These are phyloP conservation scores for Starmerella kuoi DNA, from an alignment of 805 yeast species.

Conservation along the genomic window DNA sequence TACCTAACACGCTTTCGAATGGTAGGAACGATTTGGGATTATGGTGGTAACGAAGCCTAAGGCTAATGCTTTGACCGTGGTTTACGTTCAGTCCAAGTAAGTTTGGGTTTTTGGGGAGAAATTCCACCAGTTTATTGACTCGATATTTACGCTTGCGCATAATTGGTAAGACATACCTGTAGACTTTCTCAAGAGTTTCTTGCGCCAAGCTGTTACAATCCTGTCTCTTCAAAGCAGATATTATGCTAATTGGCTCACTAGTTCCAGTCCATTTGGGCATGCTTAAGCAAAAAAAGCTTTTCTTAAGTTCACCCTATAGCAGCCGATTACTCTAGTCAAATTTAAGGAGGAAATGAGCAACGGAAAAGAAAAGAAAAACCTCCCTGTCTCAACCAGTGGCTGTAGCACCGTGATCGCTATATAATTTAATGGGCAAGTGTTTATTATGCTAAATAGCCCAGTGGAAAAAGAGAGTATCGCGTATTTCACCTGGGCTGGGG, in stretches of 20 bases:
- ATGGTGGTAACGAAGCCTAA: conserved; percentile 52
- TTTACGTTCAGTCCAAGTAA: conserved; percentile 77
- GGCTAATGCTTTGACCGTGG: conserved; percentile 55
- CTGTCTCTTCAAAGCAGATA: conserved; percentile 38
- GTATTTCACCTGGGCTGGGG: too few relatives aligned
- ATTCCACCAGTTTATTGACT: conserved; percentile 62
- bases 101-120: conserved; percentile 56
- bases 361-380: too few relatives aligned
- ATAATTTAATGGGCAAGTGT: too few relatives aligned
- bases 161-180: conserved; percentile 59
- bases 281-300: too few relatives aligned
- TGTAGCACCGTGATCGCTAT: too few relatives aligned
- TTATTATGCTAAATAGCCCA: too few relatives aligned
- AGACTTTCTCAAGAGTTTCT: conserved; percentile 53
- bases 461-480: too few relatives aligned
- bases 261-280: conserved; percentile 20
- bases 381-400: too few relatives aligned
- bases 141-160: conserved; percentile 55
- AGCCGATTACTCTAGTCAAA: too few relatives aligned
- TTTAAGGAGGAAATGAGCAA: too few relatives aligned
- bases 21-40: conserved; percentile 47
- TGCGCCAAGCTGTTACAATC: conserved; percentile 40
- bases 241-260: conserved; percentile 16
- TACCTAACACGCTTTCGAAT: conserved; percentile 54
- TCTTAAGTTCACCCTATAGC: too few relatives aligned